These are phyloP conservation scores for Leishmania amazonensis DNA, from an alignment of 208 protist species.

Conservation along the genomic window DNA sequence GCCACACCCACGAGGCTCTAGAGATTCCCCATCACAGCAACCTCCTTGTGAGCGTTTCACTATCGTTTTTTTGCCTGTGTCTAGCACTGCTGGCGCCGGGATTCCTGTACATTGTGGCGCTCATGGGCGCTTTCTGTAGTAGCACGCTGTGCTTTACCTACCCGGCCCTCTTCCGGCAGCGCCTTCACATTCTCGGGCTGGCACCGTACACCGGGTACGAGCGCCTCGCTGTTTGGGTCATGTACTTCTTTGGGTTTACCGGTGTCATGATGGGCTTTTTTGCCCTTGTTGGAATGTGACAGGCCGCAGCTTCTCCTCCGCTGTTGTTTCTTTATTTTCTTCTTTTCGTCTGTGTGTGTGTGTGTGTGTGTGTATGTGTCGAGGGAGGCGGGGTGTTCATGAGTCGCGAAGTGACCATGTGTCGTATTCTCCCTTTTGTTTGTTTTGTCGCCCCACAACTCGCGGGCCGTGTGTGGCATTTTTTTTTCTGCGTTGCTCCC, in stretches of 20 bases:
- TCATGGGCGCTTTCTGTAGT: conserved; percentile 73
- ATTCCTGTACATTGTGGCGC: conserved; percentile 65
- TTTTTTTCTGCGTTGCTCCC: too few species aligned
- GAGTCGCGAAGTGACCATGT: background rate
- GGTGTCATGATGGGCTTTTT: conserved; percentile 48
- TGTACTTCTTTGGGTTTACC: conserved; percentile 54
- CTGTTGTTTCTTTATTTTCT: background rate
- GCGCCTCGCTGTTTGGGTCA: conserved; percentile 33
- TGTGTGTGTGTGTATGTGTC: background rate
- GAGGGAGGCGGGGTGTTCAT: background rate
- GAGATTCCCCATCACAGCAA: conserved; percentile 44
- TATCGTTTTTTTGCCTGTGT: conserved; percentile 50
- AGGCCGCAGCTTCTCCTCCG: background rate
- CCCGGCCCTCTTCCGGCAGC: conserved; percentile 62
- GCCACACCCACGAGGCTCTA: conserved; percentile 33
- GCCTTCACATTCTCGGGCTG: conserved; percentile 52
- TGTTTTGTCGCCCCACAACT: background rate
- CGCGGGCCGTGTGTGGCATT: too few species aligned
- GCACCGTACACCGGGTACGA: conserved; percentile 37
- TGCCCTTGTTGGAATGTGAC: conserved; percentile 17
- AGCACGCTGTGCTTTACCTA: conserved; percentile 75
- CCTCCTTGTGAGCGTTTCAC: conserved; percentile 36
- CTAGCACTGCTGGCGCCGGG: conserved; percentile 53
- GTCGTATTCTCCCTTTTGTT: background rate
- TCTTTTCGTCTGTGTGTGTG: background rate